These are phyloP conservation scores for Fusarium clavum DNA, from an alignment of 2,329 filamentous ascomycete genomes.

Conservation along the genomic window DNA sequence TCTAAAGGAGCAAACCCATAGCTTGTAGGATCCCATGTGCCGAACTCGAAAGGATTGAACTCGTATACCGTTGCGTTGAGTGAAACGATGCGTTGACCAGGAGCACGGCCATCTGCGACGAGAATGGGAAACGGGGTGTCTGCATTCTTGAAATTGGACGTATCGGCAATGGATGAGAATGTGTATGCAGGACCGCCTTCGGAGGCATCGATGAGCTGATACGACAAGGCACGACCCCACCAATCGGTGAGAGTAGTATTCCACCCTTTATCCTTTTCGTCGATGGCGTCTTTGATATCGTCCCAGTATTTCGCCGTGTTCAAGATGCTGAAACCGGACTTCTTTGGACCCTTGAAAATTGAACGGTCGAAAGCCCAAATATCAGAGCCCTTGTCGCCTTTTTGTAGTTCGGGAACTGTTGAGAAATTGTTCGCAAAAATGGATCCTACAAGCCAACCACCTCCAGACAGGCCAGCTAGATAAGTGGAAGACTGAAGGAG, in stretches of 20 bases:
- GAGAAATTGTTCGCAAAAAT: slow-evolving; percentile 87
- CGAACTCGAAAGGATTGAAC: slow-evolving; percentile 74
- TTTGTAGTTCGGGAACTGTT: slow-evolving; percentile 56
- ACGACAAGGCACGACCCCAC: slow-evolving; percentile 86
- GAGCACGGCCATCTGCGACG: slow-evolving; percentile 61
- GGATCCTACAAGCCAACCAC: slow-evolving; percentile 85
- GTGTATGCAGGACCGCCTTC: slow-evolving; percentile 82
- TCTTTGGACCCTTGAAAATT: slow-evolving; percentile 55
- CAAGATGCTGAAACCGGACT: slow-evolving; percentile 49
- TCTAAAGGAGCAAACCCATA: slow-evolving; percentile 68
- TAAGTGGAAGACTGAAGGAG: slow-evolving; percentile 86
- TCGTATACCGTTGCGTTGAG: slow-evolving; percentile 74
- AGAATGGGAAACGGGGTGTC: slow-evolving; percentile 62
- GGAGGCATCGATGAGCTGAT: slow-evolving; percentile 82
- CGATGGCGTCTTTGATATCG: slow-evolving; percentile 51
- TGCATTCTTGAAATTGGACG: slow-evolving; percentile 57
- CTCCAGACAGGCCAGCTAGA: slow-evolving; percentile 82
- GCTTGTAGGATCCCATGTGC: slow-evolving; percentile 71
- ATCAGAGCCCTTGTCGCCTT: slow-evolving; percentile 47
- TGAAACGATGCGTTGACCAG: slow-evolving; percentile 56
- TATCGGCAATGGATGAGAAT: slow-evolving; percentile 74
- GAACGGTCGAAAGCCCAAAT: slow-evolving; percentile 57
- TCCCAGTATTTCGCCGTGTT: slow-evolving; percentile 45
- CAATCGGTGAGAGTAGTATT: slow-evolving; percentile 83
- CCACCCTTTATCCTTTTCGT: slow-evolving; percentile 55